Percentiles rank a stretch among this genome's conserved stretches.
Conservation (phyloP, 257 asterid genomes). For the Paulownia fortunei region DNA sequence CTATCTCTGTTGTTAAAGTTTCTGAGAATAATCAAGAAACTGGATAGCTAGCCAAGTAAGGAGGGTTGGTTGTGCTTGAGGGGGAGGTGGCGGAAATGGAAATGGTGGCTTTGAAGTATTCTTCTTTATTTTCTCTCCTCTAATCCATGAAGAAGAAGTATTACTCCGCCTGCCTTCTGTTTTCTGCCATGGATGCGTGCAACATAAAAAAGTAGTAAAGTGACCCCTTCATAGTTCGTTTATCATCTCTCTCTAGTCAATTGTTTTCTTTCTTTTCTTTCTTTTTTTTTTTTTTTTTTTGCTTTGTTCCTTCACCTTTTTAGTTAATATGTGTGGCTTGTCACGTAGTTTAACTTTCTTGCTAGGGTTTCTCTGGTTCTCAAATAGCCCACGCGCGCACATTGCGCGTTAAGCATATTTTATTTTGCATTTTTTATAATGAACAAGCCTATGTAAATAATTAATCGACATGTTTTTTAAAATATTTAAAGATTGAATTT, state of each 20-base stretch:
- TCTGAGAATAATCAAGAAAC: neutral
- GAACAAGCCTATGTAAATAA: no score
- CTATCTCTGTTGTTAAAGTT: constrained; percentile 22
- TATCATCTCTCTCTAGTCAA: constrained; percentile 39
- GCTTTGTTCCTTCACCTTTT: constrained; percentile 25
- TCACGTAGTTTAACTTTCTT: constrained; percentile 60
- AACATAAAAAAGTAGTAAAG: constrained; percentile 75
- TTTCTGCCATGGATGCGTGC: constrained; percentile 90
- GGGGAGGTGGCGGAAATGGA: constrained; percentile 18
- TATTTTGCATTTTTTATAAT: no score
- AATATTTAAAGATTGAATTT: no score
- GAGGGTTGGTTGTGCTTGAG: constrained; percentile 18
- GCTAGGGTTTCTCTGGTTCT: constrained; percentile 49
- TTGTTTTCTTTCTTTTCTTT: constrained; percentile 25
- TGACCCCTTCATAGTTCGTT: constrained; percentile 48
- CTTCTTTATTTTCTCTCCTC: constrained; percentile 24
- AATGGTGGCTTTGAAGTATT: constrained; percentile 29
- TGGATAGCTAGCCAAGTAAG: neutral
- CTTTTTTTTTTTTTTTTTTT: neutral
- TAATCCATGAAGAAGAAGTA: constrained; percentile 48
- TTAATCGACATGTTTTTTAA: no score
- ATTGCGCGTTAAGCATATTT: constrained; percentile 5
- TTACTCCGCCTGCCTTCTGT: constrained; percentile 51
- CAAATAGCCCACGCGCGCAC: neutral
- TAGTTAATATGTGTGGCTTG: constrained; percentile 59